Evolutionary conservation across 2,329 filamentous ascomycete genomes (phyloP).

Genomic region (Blastomyces silverae): DNA sequence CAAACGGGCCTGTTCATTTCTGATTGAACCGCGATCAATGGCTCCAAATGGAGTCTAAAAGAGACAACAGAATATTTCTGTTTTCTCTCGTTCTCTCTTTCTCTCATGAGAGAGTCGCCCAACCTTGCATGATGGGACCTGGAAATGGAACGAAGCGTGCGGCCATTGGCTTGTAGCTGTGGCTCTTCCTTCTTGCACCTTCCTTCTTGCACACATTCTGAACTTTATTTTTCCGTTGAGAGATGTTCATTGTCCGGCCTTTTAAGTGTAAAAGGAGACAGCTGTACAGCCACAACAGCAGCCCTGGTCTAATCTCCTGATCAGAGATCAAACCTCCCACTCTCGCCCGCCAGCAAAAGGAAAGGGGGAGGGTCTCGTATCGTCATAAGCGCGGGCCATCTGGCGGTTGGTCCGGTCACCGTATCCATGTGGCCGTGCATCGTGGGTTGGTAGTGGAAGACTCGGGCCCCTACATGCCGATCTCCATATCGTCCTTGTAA

Average conservation of each 20-base stretch:
- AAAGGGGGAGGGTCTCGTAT: not conserved
- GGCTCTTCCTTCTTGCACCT: not conserved
- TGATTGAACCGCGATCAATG: not conserved
- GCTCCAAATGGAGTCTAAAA: not conserved
- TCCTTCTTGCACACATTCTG: not conserved
- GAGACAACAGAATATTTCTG: not conserved
- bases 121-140: not conserved
- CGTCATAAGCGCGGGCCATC: not conserved
- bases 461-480: not conserved
- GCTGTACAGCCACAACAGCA: not conserved
- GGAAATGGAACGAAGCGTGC: not conserved
- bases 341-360: not conserved
- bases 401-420: not conserved
- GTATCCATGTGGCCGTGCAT: conserved; percentile 2
- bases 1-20: not conserved
- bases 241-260: not conserved
- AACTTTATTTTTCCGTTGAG: not conserved
- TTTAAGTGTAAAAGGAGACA: not conserved
- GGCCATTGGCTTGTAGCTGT: not conserved
- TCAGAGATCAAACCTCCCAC: not conserved
- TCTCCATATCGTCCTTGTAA: not conserved
- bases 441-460: not conserved
- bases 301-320: not conserved
- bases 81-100: not conserved
- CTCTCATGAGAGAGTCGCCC: not conserved